Base-by-base conservation (phyloP, 2,329 filamentous ascomycete species). In the Alternaria postmessia region DNA sequence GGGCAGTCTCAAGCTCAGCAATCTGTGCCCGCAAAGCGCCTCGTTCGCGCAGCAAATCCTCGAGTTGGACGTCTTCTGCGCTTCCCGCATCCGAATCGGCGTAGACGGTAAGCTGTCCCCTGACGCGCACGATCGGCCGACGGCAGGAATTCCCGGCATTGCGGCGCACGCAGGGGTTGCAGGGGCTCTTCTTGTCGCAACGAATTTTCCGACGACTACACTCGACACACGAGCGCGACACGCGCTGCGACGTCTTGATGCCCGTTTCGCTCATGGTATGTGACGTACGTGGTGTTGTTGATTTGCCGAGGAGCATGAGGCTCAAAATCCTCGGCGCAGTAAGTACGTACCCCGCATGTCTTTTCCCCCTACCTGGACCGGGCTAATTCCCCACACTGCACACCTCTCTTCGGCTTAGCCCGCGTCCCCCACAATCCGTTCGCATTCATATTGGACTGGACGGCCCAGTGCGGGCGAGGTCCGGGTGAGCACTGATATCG, bases 171-270 rank as follows among this genome's bases (percentile, higher is more conserved):
- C 54, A 63, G 8, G 58, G 61, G 34, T 54, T 49, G 36, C 54
- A 61, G 16, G 61, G 61, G 28, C 48, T 58, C 22, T 63, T 63
- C 42, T 61, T 63, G 49, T 63, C 61, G 54, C 61, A 63, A 36
- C 54, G 61, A 58, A 61, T 63, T 44, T 61, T 63, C 30, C 32
- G 32, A 36, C 32, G 32, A 36, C 32, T 36, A 36, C 32, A 63
- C 36, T 63, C 61, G 43, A 57, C 46, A 34, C 61, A 63, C 28
- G 57, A 63, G 20, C 58, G 57, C 16, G 53, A 54, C 22, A 63
- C 53, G 34, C 61, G 57, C 39, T 63, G 61, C 30, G 53, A 61
- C 16, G 53, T 61, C 46, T 63, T 63, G 61, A 61, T 63, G 30
- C 51, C 51, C 26, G 49, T 18, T 18, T 59, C 56, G 14, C 54